Evolutionary conservation across 2,329 filamentous ascomycete genomes (phyloP).

Genomic region (Mycosphaerella sp.): DNA sequence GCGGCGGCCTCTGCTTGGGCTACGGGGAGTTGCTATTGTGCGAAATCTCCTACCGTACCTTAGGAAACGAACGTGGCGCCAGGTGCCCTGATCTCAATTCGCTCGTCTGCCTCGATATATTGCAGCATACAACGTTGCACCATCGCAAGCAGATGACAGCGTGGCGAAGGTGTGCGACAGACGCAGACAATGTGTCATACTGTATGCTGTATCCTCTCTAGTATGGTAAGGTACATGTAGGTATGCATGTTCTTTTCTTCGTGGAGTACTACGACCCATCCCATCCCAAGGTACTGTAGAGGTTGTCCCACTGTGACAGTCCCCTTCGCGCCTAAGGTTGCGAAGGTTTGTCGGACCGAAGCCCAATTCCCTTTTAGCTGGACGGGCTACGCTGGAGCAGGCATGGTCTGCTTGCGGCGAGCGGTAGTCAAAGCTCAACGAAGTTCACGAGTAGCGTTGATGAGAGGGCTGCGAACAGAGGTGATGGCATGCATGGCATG

Average conservation of each 20-base stretch:
- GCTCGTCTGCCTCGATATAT: slow-evolving; percentile 2
- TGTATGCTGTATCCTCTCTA: slow-evolving; percentile 1
- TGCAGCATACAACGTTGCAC: not conserved
- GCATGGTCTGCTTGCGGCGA: not conserved
- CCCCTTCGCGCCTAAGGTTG: slow-evolving; percentile 13
- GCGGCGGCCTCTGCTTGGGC: not conserved
- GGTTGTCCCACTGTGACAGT: slow-evolving; percentile 1
- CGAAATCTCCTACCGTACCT: not conserved
- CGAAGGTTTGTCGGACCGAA: slow-evolving; percentile 21
- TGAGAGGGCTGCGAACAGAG: too few species aligned
- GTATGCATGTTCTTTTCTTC: not conserved
- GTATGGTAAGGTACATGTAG: slow-evolving; percentile 3
- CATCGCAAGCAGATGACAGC: not conserved
- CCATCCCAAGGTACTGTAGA: not conserved
- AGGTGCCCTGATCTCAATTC: not conserved
- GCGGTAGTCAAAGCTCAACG: slow-evolving; percentile 8
- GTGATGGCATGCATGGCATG: too few species aligned
- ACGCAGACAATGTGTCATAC: not conserved
- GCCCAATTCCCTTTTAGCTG: slow-evolving; percentile 19
- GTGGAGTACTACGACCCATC: not conserved
- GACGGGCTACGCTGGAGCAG: slow-evolving; percentile 14
- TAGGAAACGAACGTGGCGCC: not conserved
- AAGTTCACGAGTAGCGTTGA: not conserved
- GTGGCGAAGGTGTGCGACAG: not conserved
- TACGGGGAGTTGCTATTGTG: not conserved